Base-by-base conservation (phyloP, 148 eudicot species). In the Cornus suecica region DNA sequence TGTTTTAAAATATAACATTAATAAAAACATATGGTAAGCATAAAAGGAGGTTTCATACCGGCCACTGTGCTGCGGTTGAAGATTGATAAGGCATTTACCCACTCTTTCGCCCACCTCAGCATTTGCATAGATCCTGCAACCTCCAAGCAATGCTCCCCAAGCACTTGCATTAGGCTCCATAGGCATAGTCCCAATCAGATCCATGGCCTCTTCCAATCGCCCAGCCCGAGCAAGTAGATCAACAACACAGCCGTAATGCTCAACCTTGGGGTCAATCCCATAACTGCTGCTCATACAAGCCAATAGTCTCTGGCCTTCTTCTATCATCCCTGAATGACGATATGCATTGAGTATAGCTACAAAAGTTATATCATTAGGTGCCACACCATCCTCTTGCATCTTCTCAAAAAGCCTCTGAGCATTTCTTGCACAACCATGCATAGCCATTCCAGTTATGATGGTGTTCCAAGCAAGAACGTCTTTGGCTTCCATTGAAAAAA, bases 161-260 rank as follows among this genome's bases (percentile, higher is more conserved):
- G 71, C 77, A 70, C 52, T 74, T 27, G 78, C 78, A 70, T 82
- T 78, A 25, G 84, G 81, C 71, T 82, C 78, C 72, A 82, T 41
- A 56, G 84, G 84, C 84, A 82, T 82, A 41, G 68, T 78, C 65
- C 24, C 42, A 8, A 78, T 71, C 14, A 82, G 71, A 45, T 78
- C 75, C 70, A 78, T 63, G 73, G 84, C 84, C 58, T 78, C 78
- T n/a, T 74, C 78, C 68, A 82, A 66, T 30, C 27, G 68, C 64
- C 84, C 84, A 41, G 75, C 65, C 66, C 84, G 81, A 34, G 81
- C 74, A 78, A 82, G 84, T 10, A 82, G 84, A 58, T 82, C 84
- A 67, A 78, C 74, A 25, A 78, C 70, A 45, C 78, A 74, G 14
- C 81, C 78, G 74, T 74, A 78, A 70, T 78, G 84, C 52, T 82